A percentile compares a stretch with the other conserved stretches of the same genome.
Evolutionary conservation across 2,329 filamentous ascomycete species (phyloP).

Genomic region (Beauveria rudraprayagi): DNA sequence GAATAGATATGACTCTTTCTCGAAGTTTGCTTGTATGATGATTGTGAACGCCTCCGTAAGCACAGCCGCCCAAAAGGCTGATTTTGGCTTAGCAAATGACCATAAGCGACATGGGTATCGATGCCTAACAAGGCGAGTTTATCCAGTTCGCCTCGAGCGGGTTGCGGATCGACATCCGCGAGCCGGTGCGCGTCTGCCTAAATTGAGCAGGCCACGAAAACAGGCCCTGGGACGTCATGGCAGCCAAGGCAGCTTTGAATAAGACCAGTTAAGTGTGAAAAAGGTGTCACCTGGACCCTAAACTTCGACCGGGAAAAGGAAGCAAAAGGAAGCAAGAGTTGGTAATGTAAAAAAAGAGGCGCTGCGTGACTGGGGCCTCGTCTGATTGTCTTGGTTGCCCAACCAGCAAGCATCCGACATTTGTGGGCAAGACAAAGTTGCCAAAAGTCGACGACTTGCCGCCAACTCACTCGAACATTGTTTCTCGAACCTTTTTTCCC

Average conservation of each 20-base stretch:
- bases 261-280: not conserved
- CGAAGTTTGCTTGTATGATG: not conserved
- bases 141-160: not conserved
- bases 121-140: not conserved
- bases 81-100: not conserved
- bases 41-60: not conserved
- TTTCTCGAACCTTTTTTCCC: too few relatives aligned
- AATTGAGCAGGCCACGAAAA: not conserved
- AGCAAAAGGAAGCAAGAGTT: not conserved
- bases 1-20: conserved; percentile 3
- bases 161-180: conserved; percentile 1
- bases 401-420: not conserved
- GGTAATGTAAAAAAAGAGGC: not conserved
- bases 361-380: not conserved
- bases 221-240: not conserved
- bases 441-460: not conserved
- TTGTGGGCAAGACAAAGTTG: not conserved
- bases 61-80: not conserved
- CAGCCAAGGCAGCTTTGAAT: not conserved
- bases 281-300: not conserved
- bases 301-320: not conserved
- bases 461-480: not conserved
- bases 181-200: not conserved
- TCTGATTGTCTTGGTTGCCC: not conserved
- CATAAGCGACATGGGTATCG: not conserved